phyloP scores from a whole-genome alignment of 2,329 filamentous ascomycete species.

The Ophiocordyceps camponoti-saundersi region DNA sequence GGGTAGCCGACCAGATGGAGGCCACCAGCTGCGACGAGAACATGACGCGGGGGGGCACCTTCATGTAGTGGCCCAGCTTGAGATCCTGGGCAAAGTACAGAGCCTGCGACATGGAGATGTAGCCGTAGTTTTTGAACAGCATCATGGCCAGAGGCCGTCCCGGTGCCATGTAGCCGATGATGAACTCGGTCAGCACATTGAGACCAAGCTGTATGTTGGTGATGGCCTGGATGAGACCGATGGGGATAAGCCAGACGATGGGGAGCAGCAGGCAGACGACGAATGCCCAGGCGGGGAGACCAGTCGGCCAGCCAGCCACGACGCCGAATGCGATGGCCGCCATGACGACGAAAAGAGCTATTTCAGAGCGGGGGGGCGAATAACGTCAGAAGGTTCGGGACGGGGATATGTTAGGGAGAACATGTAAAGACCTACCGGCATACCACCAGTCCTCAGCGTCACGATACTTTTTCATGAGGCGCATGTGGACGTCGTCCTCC shows the following conservation, averaged over 20 bases:
- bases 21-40: conserved; percentile 43
- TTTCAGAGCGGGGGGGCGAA: neutral
- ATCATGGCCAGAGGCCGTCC: conserved; percentile 57
- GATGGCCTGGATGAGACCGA: conserved; percentile 43
- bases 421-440: conserved; percentile 25
- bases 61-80: conserved; percentile 55
- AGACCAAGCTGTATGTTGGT: conserved; percentile 48
- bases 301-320: conserved; percentile 36
- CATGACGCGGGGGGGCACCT: conserved; percentile 42
- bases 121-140: conserved; percentile 63
- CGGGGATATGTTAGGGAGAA: conserved; percentile 6
- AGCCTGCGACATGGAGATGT: conserved; percentile 49
- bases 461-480: conserved; percentile 42
- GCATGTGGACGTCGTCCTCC: conserved; percentile 43
- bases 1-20: conserved; percentile 41
- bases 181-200: conserved; percentile 57
- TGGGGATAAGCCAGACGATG: conserved; percentile 40
- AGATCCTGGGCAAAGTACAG: conserved; percentile 49
- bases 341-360: conserved; percentile 33
- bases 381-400: neutral
- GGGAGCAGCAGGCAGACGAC: conserved; percentile 39
- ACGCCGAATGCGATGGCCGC: conserved; percentile 36
- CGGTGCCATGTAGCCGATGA: conserved; percentile 57
- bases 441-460: conserved; percentile 46
- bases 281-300: conserved; percentile 40